Base-by-base conservation (phyloP, 352 stramenopile genomes). In the Phytophthora litchii region DNA sequence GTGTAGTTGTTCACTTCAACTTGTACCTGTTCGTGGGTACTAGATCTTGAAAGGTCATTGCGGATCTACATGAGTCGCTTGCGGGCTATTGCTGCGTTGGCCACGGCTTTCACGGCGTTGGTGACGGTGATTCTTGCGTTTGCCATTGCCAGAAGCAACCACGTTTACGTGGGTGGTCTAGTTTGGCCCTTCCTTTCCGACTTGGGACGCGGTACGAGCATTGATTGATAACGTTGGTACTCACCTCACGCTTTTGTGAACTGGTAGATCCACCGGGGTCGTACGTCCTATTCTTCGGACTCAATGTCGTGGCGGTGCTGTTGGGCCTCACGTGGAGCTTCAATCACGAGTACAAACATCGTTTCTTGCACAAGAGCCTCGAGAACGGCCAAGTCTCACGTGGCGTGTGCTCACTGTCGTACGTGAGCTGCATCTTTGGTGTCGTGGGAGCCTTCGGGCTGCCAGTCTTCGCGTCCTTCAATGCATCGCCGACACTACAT, bases 171-270 rank as follows among this genome's bases (percentile, higher is more conserved):
- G 38, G 78, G 78, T 17, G 72, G 76, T 0, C 60, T 88, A 34
- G 40, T 54, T 8, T 89, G 79, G 79, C 76, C 78, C 4, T 88
- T 82, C 62, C 50, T 86, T 49, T 82, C 76, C 19, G 76, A 89
- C 42, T 68, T 89, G 19, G 72, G 74, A 1, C 76, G 79, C 35
- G 76, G 77, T 80, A 23, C 11, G 72, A 76, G 31, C 23, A 14
- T n/a, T 45, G 9, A 45, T 31, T 54, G 17, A 17, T 20, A 50
- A 21, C 13, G 19, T 12, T 27, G 37, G 14, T 27, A n/a, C 21
- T 42, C 10, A 40, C 19, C 37, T 48, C 16, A 17, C 11, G 14
- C n/a, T 5, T 20, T 36, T 25, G 11, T 43, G 27, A 52, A 27
- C 9, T 27, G 43, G 20, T 45, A 86, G 76, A 86, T 37, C 67